These are phyloP conservation scores for Ogataea paraovalis DNA, from an alignment of 805 yeast species.

Conservation along the genomic window DNA sequence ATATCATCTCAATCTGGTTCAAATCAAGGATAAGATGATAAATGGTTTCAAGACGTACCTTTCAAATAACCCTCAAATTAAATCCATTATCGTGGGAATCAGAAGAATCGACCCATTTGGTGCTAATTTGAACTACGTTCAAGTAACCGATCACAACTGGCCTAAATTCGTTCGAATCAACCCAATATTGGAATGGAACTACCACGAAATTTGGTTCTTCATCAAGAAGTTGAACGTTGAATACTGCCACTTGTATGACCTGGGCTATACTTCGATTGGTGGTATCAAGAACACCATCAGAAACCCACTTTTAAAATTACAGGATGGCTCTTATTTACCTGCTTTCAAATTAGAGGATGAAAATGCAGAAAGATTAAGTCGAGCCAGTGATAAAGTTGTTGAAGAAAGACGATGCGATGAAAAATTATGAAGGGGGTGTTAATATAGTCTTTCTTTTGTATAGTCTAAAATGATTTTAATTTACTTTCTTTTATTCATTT, in stretches of 20 bases:
- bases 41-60: constrained; percentile 68
- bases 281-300: constrained; percentile 65
- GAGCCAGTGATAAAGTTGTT: constrained; percentile 18
- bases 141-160: constrained; percentile 86
- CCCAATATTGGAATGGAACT: constrained; percentile 87
- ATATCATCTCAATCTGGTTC: constrained; percentile 51
- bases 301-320: constrained; percentile 54
- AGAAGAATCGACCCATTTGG: constrained; percentile 88
- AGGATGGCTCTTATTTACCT: constrained; percentile 35
- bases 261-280: constrained; percentile 89
- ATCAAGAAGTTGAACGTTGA: constrained; percentile 51
- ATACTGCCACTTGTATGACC: constrained; percentile 75
- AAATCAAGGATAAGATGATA: constrained; percentile 47
- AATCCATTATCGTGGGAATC: constrained; percentile 82
- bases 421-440: constrained; percentile 7
- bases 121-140: constrained; percentile 50
- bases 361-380: constrained; percentile 50
- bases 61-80: constrained; percentile 44
- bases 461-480: too few relatives aligned
- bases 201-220: constrained; percentile 83
- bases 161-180: constrained; percentile 81
- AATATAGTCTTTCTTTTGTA: too few relatives aligned
- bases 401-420: constrained; percentile 4
- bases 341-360: constrained; percentile 60
- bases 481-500: too few relatives aligned